Base-by-base conservation (phyloP, 2,329 filamentous ascomycete species). In the Talaromyces sp. region DNA sequence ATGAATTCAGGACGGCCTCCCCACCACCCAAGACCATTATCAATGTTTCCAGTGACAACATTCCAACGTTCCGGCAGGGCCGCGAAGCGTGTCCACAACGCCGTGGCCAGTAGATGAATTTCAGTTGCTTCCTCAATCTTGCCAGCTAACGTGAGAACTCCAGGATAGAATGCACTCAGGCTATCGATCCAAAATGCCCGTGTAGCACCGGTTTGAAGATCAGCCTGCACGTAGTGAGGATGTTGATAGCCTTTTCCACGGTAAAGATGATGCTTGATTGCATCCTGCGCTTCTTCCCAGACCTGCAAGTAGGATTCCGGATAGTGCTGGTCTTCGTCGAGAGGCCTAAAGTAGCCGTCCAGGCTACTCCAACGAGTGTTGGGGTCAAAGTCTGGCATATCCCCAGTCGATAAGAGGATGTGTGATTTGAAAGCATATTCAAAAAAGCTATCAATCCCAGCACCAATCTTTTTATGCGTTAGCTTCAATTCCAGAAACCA, bases 371-470 rank as follows among this genome's bases (percentile, higher is more conserved):
- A 71, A 65, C 80, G 69, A 64, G 76, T 73, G 24, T 80, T 73
- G 11, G 58, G 49, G 55, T 76, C 68, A 55, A 71, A 70, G 4
- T 64, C 62, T 11, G 73, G 70, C 21, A 69, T 72, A 27, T 73
- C 82, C 61, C 89, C 86, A 1, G 91, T 90, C 2, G 93, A 96
- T 24, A 98, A 84, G 26, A 99, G 77, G 62, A 99, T 90, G 71
- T 96, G 88, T 19, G 92, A 92, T 76, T 99, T 99, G 69, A 98
- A 83, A 3, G 95, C 93, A 75, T 99, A 99, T 77, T 99, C 95
- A 70, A 96, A 98, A 78, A 99, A 99, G 76, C 93, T 97, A 77
- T 99, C 95, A 69, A 96, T 91, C 43, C 95, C 95, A 8, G 95
- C 95, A 55, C 95, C 95, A 67, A 99, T 96, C 78, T 80, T 56